Evolutionary conservation across 208 protist genomes (phyloP), one percentile per base, ranked within the genome.

Genomic region (Naegleria gruberi): DNA sequence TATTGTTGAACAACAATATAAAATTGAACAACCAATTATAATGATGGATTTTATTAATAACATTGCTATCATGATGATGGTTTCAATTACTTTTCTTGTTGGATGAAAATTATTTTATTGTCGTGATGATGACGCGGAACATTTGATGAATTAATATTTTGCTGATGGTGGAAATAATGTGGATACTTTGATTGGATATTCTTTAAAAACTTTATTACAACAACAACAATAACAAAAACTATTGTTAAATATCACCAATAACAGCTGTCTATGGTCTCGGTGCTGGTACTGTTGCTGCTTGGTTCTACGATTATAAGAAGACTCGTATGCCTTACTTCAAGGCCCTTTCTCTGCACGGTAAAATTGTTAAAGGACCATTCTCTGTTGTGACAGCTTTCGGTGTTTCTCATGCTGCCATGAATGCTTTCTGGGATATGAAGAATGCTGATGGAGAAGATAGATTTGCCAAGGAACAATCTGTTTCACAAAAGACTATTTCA

Each of bases 251-350:
- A 65, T 65, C 19, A 65, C 30, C 2, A 23, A 10, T 4, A 30
- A 19, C 51, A 65, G 51, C 51, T 30, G 15, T 65, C 30, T 65
- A 23, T 10, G 51, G 51, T 30, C 30, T 82, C 12, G 73, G 73
- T 40, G 73, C 73, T 15, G 73, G 73, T 40, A 41, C 73, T 12
- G 37, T 41, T 82, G 34, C 12, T 42, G 73, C 73, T 42, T 82
- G 73, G 73, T 82, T 82, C 73, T 82, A 82, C n/a, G 73, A 82
- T 34, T 82, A 82, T 41, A 82, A 82, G n/a, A 82, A 82, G 37
- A 4, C 73, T 19, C 23, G 34, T 41, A 82, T 82, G 23, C 73
- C 23, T 37, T 82, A 82, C 30, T 37, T 34, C 1, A 0, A 82
- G 10, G 23, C 73, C 15, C 34, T 82, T n/a, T 7, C n/a, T 41